These are phyloP conservation scores for Cryptococcus maquisensis DNA, from an alignment of 1,284 basidiomycete genomes.

Conservation along the genomic window DNA sequence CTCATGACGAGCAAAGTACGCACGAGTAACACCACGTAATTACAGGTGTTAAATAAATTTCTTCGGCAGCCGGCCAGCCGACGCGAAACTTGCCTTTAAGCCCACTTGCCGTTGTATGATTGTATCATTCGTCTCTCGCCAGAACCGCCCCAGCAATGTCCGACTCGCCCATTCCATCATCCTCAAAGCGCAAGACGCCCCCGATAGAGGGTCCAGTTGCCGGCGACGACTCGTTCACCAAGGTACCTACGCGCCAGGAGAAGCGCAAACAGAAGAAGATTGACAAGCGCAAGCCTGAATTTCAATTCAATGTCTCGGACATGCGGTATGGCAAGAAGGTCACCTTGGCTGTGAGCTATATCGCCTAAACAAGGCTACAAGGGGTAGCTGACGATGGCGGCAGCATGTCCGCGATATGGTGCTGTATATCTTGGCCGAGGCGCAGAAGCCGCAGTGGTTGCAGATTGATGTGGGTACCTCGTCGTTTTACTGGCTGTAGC, in stretches of 20 bases:
- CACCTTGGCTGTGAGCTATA: conserved; percentile 62
- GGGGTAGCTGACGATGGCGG: not conserved
- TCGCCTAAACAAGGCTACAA: not conserved
- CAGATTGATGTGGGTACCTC: conserved; percentile 62
- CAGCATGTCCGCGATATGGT: conserved; percentile 82
- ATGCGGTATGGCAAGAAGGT: conserved; percentile 68
- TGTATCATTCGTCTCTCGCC: not conserved
- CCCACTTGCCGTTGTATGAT: not conserved
- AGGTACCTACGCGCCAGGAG: conserved; percentile 56
- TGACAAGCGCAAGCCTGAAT: conserved; percentile 63
- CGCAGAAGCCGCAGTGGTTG: conserved; percentile 75
- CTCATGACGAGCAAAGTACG: too few relatives aligned
- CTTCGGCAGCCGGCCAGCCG: too few relatives aligned
- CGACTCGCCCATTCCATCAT: not conserved
- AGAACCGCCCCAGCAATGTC: not conserved
- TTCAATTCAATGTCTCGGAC: conserved; percentile 71
- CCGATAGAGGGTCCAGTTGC: not conserved
- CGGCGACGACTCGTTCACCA: conserved; percentile 57
- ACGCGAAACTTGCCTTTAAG: too few relatives aligned
- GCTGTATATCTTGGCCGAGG: conserved; percentile 74
- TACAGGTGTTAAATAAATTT: too few relatives aligned
- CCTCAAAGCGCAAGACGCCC: conserved; percentile 5
- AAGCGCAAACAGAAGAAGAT: conserved; percentile 71
- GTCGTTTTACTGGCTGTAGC: not conserved
- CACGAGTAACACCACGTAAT: too few relatives aligned